Evolutionary conservation across 495 filamentous ascomycete species (phyloP), one percentile per base, ranked within the genome.

Genomic region (Xylaria grammica): DNA sequence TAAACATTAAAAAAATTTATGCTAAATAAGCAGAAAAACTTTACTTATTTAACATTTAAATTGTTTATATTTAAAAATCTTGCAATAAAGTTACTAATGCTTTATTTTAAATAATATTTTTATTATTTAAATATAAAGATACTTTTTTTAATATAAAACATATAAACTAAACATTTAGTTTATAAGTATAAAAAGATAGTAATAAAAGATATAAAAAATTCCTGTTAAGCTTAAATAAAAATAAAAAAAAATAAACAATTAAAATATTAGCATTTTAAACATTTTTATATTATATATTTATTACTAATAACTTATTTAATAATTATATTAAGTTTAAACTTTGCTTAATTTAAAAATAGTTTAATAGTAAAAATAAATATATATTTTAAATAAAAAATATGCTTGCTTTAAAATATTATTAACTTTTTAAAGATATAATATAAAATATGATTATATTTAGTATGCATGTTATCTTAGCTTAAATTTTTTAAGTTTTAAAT

Each of bases 361-460:
- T 36, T 6, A 36, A 36, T 36, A 36, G 11, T 24, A 45, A 61
- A 45, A 53, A 46, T 24, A 7, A 17, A 4, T 45, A 22, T 61
- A 61, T 22, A 26, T 32, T 27, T 49, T 45, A 61, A 45, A 7
- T 61, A 27, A 50, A 53, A 48, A 61, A 19, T 51, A 26, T 61
- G 29, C 5, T 61, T 45, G 22, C 10, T 45, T 17, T 61, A 45
- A 45, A 15, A 61, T 45, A 48, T 45, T 61, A 53, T 48, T 54
- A 45, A 45, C 29, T 36, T 6, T 45, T 48, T 5, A 45, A 49
- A 50, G 10, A 45, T 61, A 61, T 61, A 5, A 46, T 48, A 45
- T 45, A 22, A 24, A 26, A 22, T 40, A 60, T 60, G n/a, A 11
- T 20, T 19, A 38, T 40, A 51, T 38, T 60, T 17, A 44, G 36